A percentile compares a stretch with the other conserved stretches of the same genome.
Evolutionary conservation across 345 rosid species (phyloP).

Genomic region (Eucalyptus fibrosa): DNA sequence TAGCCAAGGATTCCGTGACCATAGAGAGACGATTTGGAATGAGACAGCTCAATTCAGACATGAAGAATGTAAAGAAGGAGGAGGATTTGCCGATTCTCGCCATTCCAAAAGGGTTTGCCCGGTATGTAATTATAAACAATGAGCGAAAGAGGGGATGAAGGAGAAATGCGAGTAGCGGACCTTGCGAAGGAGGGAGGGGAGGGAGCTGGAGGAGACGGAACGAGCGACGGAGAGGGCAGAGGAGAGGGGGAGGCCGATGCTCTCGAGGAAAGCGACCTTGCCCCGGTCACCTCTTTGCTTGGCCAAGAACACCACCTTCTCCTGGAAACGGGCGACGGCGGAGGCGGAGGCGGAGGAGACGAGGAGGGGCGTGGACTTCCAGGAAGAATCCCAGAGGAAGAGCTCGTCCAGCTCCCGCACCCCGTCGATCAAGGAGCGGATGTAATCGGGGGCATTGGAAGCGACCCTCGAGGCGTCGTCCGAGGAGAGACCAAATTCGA

Average conservation of each 20-base stretch:
- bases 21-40: background rate
- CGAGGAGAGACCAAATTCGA: conserved; percentile 29
- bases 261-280: conserved; percentile 77
- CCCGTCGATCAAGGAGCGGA: conserved; percentile 38
- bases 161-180: conserved; percentile 1
- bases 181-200: conserved; percentile 44
- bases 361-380: conserved; percentile 12
- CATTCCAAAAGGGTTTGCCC: background rate
- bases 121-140: background rate
- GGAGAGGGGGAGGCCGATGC: conserved; percentile 58
- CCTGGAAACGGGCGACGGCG: conserved; percentile 27
- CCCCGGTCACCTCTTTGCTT: conserved; percentile 74
- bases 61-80: background rate
- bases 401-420: conserved; percentile 67
- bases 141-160: background rate
- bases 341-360: background rate
- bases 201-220: conserved; percentile 43
- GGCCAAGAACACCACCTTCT: conserved; percentile 55
- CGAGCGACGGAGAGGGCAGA: conserved; percentile 71
- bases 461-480: conserved; percentile 39
- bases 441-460: conserved; percentile 36
- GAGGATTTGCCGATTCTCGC: background rate
- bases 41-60: background rate
- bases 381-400: conserved; percentile 24
- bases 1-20: background rate